Evolutionary conservation across 345 rosid species (phyloP), one percentile per base, ranked within the genome.

Genomic region (Mercurialis annua): DNA sequence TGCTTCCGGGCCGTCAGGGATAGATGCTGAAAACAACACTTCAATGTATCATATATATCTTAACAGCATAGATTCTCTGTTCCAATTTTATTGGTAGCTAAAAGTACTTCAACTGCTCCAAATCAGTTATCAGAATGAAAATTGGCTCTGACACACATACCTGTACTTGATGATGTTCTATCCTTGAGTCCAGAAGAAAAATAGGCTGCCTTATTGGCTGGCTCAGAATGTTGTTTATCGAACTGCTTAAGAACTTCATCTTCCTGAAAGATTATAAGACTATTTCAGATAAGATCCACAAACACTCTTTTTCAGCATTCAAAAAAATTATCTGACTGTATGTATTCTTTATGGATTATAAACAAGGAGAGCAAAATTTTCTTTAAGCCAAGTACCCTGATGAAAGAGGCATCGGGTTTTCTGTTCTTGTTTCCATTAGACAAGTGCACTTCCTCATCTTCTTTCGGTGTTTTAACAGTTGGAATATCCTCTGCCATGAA

Each of bases 171-270:
- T 58, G 53, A 78, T 23, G 89, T 78, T 62, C 34, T 71, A 64
- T 80, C 64, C 47, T 85, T 78, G 57, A 68, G 72, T 67, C 65
- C 75, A 50, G 85, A 71, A 75, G 72, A 73, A 55, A 59, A 53
- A 26, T 63, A 11, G 10, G 15, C 59, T 56, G 69, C 46, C 73
- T 65, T 56, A 61, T n/a, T 27, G 17, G 57, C 66, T 76, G 43
- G 26, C 23, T 62, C 68, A 43, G 78, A 62, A 40, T 54, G 67
- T 18, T 64, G 78, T 70, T 75, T 64, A 62, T 61, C 67, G n/a
- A 80, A 52, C 64, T 33, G 46, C 23, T 68, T 63, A 70, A 52
- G 51, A 77, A 66, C 58, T 61, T 67, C 75, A 40, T 76, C 70
- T 18, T 38, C 75, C 85, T 86, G 78, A 42, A 69, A 67, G 62